Evolutionary conservation across 2,329 filamentous ascomycete species (phyloP), one percentile per base, ranked within the genome.

Genomic region (Paraphoma sp.): DNA sequence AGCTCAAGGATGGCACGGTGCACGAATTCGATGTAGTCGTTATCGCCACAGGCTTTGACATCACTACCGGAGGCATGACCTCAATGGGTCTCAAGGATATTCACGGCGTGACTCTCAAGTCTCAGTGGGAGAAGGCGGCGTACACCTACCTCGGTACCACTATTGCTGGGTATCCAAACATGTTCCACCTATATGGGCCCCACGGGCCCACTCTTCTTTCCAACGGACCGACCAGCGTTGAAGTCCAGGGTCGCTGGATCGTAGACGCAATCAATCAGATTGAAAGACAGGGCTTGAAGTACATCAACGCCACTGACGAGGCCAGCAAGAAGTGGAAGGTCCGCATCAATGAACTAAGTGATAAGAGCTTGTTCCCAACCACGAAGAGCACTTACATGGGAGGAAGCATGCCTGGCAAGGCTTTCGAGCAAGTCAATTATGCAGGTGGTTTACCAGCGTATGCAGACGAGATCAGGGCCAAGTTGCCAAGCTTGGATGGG

Each of bases 221-320:
- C 33, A 36, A 36, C 14, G 33, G 33, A 7, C 33, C 33, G 3
- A 36, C 33, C 33, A 36, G 51, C 56, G 45, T 78, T 18, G 75
- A 80, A 56, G 59, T 68, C 23, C 77, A 80, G 59, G 69, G 67
- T 17, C 74, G 78, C 46, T 79, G 71, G 56, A 73, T 79, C 43
- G 67, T 75, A 41, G 73, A 76, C 16, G 68, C 70, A 6, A 71
- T 80, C 50, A 68, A 68, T 36, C 67, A 69, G 52, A 54, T 72
- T 50, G 57, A 67, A 40, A 57, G 59, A 12, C 63, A 74, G 42
- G 70, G 69, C 8, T 67, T 68, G 47, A 64, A 64, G 44, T 62
- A 54, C 12, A 67, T 79, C 31, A 74, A 79, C 36, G 58, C 77
- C 1, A 75, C 64, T 28, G 57, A 62, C 33, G 70, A 75, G 45